phyloP scores from a whole-genome alignment of 495 filamentous ascomycete genomes.

The Daldinia decipiens region DNA sequence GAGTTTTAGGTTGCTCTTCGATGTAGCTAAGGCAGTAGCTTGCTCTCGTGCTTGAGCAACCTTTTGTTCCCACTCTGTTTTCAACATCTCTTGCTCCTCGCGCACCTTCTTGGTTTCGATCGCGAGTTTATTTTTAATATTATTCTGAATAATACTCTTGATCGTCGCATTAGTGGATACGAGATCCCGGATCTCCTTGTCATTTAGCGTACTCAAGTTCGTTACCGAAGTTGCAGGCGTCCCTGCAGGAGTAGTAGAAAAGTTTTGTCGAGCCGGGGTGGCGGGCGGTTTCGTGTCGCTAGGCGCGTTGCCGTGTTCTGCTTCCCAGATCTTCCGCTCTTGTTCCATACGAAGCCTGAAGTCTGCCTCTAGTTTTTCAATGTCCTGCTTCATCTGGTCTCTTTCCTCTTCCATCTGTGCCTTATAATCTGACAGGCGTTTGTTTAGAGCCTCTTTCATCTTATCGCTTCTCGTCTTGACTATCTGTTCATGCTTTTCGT shows the following conservation, averaged over 20 bases:
- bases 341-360: constrained; percentile 73
- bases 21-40: constrained; percentile 65
- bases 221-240: constrained; percentile 49
- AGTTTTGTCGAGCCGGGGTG: constrained; percentile 48
- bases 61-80: constrained; percentile 61
- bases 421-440: constrained; percentile 71
- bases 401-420: constrained; percentile 60
- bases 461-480: constrained; percentile 73
- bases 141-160: constrained; percentile 71
- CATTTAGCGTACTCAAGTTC: constrained; percentile 58
- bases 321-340: constrained; percentile 65
- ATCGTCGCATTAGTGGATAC: constrained; percentile 71
- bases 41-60: constrained; percentile 61
- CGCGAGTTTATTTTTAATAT: constrained; percentile 69
- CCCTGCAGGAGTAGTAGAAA: constrained; percentile 39
- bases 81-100: constrained; percentile 60
- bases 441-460: constrained; percentile 76
- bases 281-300: constrained; percentile 41
- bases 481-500: constrained; percentile 64
- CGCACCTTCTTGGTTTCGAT: constrained; percentile 67
- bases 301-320: constrained; percentile 54
- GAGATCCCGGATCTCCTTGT: constrained; percentile 72
- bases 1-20: constrained; percentile 74
- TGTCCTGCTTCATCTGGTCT: constrained; percentile 60
- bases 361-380: constrained; percentile 67